Evolutionary conservation across 352 stramenopile genomes (phyloP).

Genomic region (Pythium vanterpoolii): DNA sequence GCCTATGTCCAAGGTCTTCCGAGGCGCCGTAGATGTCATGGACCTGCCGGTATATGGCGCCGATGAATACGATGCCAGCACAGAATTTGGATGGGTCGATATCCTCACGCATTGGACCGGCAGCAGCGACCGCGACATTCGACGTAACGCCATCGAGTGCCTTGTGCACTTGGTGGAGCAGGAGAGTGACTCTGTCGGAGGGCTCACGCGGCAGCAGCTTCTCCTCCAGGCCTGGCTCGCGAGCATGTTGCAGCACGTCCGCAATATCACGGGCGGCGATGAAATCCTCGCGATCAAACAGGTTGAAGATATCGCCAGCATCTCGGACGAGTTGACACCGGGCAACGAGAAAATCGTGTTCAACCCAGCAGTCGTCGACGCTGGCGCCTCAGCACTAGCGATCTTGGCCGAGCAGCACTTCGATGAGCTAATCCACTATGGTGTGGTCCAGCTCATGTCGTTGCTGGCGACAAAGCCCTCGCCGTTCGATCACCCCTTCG

Average conservation of each 20-base stretch:
- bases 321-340: constrained; percentile 73
- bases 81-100: constrained; percentile 79
- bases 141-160: constrained; percentile 60
- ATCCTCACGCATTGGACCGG: constrained; percentile 72
- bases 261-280: constrained; percentile 44
- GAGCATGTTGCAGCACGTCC: constrained; percentile 71
- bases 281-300: constrained; percentile 75
- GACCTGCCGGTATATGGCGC: constrained; percentile 68
- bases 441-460: constrained; percentile 57
- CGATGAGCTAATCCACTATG: constrained; percentile 58
- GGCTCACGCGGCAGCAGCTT: constrained; percentile 41
- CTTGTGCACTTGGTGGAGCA: constrained; percentile 62
- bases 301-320: constrained; percentile 68
- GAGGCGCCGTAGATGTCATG: constrained; percentile 45
- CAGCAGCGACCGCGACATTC: constrained; percentile 49
- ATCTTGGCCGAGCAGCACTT: constrained; percentile 66
- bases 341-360: constrained; percentile 74
- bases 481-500: constrained; percentile 28
- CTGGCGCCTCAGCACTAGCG: constrained; percentile 61
- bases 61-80: constrained; percentile 73
- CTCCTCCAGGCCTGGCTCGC: constrained; percentile 79
- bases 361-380: constrained; percentile 64
- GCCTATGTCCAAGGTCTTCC: constrained; percentile 71
- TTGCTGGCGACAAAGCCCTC: constrained; percentile 43
- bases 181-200: constrained; percentile 13